These are phyloP conservation scores for Aspergillus taichungensis DNA, from an alignment of 495 filamentous ascomycete genomes.

Conservation along the genomic window DNA sequence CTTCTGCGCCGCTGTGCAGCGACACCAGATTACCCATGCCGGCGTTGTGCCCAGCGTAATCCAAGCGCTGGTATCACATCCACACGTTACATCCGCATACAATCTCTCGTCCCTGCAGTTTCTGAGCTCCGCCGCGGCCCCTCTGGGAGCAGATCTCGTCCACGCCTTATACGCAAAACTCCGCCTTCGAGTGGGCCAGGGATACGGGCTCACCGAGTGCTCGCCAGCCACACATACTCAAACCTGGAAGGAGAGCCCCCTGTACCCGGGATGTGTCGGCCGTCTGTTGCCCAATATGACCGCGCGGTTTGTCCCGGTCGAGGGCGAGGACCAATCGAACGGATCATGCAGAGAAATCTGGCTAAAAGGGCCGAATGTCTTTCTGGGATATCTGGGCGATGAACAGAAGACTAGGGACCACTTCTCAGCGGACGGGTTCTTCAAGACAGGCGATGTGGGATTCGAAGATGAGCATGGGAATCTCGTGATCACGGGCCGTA, in stretches of 20 bases:
- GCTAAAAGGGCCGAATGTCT: constrained; percentile 45
- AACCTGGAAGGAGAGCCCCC: constrained; percentile 54
- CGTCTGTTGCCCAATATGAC: constrained; percentile 61
- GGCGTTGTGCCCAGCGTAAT: constrained; percentile 72
- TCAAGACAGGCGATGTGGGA: too few relatives aligned
- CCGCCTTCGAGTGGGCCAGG: constrained; percentile 57
- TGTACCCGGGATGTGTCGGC: constrained; percentile 58
- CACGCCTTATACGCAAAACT: constrained; percentile 55
- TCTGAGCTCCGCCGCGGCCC: constrained; percentile 70
- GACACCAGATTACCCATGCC: constrained; percentile 52
- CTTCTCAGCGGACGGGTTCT: too few relatives aligned
- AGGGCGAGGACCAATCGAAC: constrained; percentile 36
- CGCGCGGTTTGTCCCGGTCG: constrained; percentile 54
- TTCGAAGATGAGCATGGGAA: too few relatives aligned
- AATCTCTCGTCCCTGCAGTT: constrained; percentile 62
- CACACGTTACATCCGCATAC: constrained; percentile 54
- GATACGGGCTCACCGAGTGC: constrained; percentile 63
- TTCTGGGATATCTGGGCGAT: constrained; percentile 59
- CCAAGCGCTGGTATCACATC: constrained; percentile 58
- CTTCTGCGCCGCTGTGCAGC: constrained; percentile 56
- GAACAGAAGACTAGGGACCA: too few relatives aligned
- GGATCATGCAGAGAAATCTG: constrained; percentile 44
- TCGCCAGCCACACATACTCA: constrained; percentile 35
- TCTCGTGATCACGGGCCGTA: too few relatives aligned
- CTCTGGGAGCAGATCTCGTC: constrained; percentile 61